Evolutionary conservation across 352 stramenopile species (phyloP).

Genomic region (Phytophthora pseudosyringae): DNA sequence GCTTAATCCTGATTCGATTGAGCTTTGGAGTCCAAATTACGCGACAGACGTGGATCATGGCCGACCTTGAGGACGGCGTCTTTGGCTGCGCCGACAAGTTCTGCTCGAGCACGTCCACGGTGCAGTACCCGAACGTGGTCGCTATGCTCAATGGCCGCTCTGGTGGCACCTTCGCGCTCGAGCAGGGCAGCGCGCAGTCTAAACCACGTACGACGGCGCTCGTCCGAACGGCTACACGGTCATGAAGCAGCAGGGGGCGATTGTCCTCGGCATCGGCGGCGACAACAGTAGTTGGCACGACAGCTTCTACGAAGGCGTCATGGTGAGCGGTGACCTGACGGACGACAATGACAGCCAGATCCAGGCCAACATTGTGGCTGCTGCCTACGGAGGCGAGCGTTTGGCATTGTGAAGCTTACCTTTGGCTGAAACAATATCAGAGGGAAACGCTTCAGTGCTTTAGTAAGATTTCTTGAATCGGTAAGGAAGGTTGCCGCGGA

Average conservation of each 20-base stretch:
- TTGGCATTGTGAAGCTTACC: too few species aligned
- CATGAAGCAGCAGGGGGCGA: constrained; percentile 34
- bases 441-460: too few species aligned
- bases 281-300: constrained; percentile 28
- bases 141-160: constrained; percentile 35
- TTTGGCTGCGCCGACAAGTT: constrained; percentile 26
- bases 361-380: constrained; percentile 25
- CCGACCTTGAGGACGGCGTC: constrained; percentile 28
- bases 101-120: constrained; percentile 15
- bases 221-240: constrained; percentile 27
- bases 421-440: too few species aligned
- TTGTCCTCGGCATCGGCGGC: constrained; percentile 29
- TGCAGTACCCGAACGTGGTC: constrained; percentile 16
- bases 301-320: constrained; percentile 27
- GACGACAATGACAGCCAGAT: constrained; percentile 22
- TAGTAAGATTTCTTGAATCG: not conserved
- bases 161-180: constrained; percentile 24
- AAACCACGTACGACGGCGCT: constrained; percentile 32
- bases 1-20: too few species aligned
- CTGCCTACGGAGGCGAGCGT: constrained; percentile 16
- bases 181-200: constrained; percentile 28
- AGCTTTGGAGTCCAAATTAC: too few species aligned
- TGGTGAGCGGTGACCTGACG: constrained; percentile 23
- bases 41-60: constrained; percentile 36
- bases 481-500: too few species aligned